Conservation (phyloP, 2,329 filamentous ascomycete species). For the Pseudogymnoascus sp. region DNA sequence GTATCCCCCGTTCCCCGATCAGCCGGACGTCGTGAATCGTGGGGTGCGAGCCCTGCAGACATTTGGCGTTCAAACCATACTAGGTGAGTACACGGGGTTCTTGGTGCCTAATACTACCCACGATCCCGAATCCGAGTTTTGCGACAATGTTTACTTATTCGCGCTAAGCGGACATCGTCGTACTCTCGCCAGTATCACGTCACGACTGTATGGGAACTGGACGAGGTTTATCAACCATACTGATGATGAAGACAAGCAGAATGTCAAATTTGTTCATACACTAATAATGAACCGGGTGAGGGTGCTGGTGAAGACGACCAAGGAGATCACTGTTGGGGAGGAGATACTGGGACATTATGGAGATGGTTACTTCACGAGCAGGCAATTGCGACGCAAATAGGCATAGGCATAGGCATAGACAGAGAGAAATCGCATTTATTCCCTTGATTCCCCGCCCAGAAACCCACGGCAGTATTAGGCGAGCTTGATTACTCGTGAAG, state of each 20-base stretch:
- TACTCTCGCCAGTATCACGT: not conserved
- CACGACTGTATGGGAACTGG: not conserved
- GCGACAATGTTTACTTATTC: not conserved
- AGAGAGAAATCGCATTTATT: not conserved
- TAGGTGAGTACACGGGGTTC: not conserved
- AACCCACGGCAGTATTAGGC: too few relatives aligned
- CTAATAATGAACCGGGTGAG: not conserved
- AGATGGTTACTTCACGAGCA: not conserved
- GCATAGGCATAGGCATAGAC: not conserved
- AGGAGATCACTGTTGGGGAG: not conserved
- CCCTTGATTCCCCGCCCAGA: not conserved
- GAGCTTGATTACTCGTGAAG: too few relatives aligned
- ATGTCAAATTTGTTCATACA: not conserved
- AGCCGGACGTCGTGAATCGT: not conserved
- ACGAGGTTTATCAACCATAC: conserved; percentile 8
- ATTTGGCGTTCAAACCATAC: not conserved
- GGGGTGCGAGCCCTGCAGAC: not conserved
- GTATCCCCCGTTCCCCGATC: not conserved
- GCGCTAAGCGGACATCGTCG: not conserved
- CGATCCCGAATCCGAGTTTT: not conserved
- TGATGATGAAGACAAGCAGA: not conserved
- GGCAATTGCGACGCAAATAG: not conserved
- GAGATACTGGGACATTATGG: conserved; percentile 3
- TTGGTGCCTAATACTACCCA: not conserved
- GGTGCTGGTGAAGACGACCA: not conserved